These are phyloP conservation scores for Nicotiana knightiana DNA, from an alignment of 257 asterid species.

Conservation along the genomic window DNA sequence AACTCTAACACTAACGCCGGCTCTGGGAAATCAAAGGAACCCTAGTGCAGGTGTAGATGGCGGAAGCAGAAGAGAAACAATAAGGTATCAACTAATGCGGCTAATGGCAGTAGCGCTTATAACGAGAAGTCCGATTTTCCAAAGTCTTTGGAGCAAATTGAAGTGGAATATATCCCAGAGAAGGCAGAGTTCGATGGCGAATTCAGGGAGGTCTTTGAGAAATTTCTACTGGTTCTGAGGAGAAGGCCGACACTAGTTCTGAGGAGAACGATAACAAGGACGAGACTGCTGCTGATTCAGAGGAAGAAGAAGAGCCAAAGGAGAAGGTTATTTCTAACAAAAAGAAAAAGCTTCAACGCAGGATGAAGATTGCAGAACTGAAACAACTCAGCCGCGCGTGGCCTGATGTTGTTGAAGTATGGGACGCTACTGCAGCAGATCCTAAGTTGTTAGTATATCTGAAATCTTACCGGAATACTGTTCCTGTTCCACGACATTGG, in stretches of 20 bases:
- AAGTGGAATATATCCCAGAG: conserved; percentile 86
- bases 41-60: conserved; percentile 79
- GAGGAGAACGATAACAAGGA: conserved; percentile 45
- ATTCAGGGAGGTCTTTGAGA: conserved; percentile 79
- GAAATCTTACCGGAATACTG: conserved; percentile 87
- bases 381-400: conserved; percentile 58
- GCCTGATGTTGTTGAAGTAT: conserved; percentile 98
- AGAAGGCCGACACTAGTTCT: too few species aligned
- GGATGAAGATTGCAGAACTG: conserved; percentile 93
- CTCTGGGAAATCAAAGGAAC: conserved; percentile 57
- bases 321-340: conserved; percentile 83
- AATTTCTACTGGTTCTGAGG: conserved; percentile 65
- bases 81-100: conserved; percentile 27
- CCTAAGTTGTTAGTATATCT: conserved; percentile 86
- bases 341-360: conserved; percentile 91
- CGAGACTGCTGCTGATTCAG: conserved; percentile 58
- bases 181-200: conserved; percentile 76
- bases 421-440: conserved; percentile 95
- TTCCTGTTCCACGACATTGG: conserved; percentile 99
- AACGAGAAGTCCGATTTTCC: conserved; percentile 56
- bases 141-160: conserved; percentile 58
- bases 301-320: conserved; percentile 75
- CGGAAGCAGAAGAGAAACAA: conserved; percentile 93
- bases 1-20: conserved; percentile 26
- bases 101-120: conserved; percentile 27